A percentile compares a stretch with the other conserved stretches of the same genome.
These are phyloP conservation scores for Solanum infundibuliforme DNA, from an alignment of 257 asterid species.

Conservation along the genomic window DNA sequence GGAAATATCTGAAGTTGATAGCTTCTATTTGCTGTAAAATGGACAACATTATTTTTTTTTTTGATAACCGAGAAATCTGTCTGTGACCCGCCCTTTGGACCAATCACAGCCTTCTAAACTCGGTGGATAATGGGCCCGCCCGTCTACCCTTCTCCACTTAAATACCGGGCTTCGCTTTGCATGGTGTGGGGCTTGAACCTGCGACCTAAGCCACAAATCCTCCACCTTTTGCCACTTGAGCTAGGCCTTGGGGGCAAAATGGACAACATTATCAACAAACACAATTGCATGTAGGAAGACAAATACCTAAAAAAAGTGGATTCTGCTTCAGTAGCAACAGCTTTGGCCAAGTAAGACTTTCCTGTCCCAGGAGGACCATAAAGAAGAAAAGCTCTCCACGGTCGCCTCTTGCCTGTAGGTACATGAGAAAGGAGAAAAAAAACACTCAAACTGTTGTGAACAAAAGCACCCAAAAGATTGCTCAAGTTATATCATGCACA, in stretches of 20 bases:
- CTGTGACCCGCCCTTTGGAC: too few relatives aligned
- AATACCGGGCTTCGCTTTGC: too few relatives aligned
- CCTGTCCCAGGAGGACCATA: constrained; percentile 99
- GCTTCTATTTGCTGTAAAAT: background rate
- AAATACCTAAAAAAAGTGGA: constrained; percentile 89
- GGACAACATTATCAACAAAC: background rate
- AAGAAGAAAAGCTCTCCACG: constrained; percentile 98
- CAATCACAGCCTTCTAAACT: too few relatives aligned
- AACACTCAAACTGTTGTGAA: background rate
- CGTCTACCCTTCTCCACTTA: too few relatives aligned
- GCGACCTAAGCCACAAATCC: too few relatives aligned
- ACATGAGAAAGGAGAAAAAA: background rate
- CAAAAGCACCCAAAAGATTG: background rate
- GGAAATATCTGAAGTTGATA: background rate
- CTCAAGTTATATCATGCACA: background rate
- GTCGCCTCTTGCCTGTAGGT: constrained; percentile 60
- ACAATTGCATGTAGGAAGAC: constrained; percentile 1
- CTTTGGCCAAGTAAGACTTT: constrained; percentile 95
- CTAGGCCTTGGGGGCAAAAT: background rate
- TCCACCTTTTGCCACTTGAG: too few relatives aligned
- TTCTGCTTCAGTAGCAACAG: constrained; percentile 99
- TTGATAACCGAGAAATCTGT: too few relatives aligned
- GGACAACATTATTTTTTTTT: background rate
- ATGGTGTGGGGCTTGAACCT: too few relatives aligned
- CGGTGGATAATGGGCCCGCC: too few relatives aligned